Conservation (phyloP, 139 green algal genomes). For the Parachlorella kessleri region DNA sequence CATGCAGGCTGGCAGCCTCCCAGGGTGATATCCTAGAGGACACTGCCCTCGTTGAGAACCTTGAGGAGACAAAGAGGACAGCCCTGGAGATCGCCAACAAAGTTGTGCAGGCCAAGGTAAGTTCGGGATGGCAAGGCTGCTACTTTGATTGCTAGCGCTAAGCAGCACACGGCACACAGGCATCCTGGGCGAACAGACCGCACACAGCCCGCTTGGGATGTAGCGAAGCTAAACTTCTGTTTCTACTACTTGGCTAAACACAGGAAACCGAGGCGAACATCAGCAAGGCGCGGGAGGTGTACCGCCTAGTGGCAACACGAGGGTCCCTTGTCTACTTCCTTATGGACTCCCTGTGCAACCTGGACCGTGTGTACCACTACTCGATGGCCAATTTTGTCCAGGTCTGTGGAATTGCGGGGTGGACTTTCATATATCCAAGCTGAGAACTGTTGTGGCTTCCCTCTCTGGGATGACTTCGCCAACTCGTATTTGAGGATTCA, state of each 20-base stretch:
- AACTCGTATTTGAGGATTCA: too few relatives aligned
- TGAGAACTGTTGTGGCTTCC: too few relatives aligned
- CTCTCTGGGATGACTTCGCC: too few relatives aligned
- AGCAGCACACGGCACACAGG: too few relatives aligned
- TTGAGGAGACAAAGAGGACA: slow-evolving; percentile 93
- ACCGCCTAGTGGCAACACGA: slow-evolving; percentile 78
- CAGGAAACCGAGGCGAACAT: slow-evolving; percentile 71
- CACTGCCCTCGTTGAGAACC: slow-evolving; percentile 87
- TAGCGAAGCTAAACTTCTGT: too few relatives aligned
- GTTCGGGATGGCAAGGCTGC: too few relatives aligned
- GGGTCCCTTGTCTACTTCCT: slow-evolving; percentile 92
- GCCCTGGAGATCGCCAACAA: slow-evolving; percentile 85
- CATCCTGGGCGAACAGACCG: too few relatives aligned
- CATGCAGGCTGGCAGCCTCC: background rate
- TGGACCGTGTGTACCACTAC: slow-evolving; percentile 93
- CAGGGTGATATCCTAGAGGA: slow-evolving; percentile 94
- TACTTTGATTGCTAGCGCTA: too few relatives aligned
- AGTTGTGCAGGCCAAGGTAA: slow-evolving; percentile 73
- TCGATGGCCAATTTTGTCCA: slow-evolving; percentile 93
- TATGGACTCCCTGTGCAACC: slow-evolving; percentile 80
- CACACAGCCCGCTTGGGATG: too few relatives aligned
- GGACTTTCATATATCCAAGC: too few relatives aligned
- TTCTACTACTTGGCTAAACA: too few relatives aligned
- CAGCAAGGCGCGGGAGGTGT: slow-evolving; percentile 71
- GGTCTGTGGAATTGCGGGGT: too few relatives aligned